These are phyloP conservation scores for Coemansia sp. DNA, from an alignment of 192 early-diverging fungal genomes.

Conservation along the genomic window DNA sequence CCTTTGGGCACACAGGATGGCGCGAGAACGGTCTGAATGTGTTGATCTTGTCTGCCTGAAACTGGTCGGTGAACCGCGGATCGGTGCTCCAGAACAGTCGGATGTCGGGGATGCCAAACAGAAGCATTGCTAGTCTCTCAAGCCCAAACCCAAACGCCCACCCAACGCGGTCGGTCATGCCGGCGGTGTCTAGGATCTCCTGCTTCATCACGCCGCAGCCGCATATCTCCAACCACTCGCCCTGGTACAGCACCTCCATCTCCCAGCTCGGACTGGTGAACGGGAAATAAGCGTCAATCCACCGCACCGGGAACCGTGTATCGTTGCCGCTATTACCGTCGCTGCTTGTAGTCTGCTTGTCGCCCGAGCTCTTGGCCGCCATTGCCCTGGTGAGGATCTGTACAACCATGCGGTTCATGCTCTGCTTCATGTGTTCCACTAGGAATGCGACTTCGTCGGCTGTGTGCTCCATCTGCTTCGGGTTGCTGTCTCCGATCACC, in stretches of 20 bases:
- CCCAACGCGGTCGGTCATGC: conserved; percentile 74
- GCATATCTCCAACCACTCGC: conserved; percentile 91
- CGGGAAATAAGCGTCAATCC: conserved; percentile 94
- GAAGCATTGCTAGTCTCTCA: conserved; percentile 93
- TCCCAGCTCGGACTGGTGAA: conserved; percentile 97
- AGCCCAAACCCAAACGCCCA: conserved; percentile 99
- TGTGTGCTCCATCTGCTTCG: conserved; percentile 73
- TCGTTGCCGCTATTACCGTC: background rate
- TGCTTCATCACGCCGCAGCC: conserved; percentile 95
- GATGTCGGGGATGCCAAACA: conserved; percentile 95
- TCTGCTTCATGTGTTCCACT: conserved; percentile 71
- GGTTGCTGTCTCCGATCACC: conserved; percentile 64
- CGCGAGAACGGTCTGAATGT: conserved; percentile 88
- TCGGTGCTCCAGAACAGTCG: conserved; percentile 95
- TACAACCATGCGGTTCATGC: conserved; percentile 82
- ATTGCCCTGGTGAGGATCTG: conserved; percentile 61
- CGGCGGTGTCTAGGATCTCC: conserved; percentile 70
- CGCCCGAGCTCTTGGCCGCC: conserved; percentile 21
- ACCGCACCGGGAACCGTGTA: conserved; percentile 74
- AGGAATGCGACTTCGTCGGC: conserved; percentile 59
- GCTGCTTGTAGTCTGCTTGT: background rate
- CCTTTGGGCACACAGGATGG: conserved; percentile 91
- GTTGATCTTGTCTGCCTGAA: conserved; percentile 65
- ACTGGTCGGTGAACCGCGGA: conserved; percentile 83
- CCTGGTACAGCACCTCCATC: conserved; percentile 92